phyloP scores from a whole-genome alignment of 495 filamentous ascomycete species.

The Penicillium turbatum region DNA sequence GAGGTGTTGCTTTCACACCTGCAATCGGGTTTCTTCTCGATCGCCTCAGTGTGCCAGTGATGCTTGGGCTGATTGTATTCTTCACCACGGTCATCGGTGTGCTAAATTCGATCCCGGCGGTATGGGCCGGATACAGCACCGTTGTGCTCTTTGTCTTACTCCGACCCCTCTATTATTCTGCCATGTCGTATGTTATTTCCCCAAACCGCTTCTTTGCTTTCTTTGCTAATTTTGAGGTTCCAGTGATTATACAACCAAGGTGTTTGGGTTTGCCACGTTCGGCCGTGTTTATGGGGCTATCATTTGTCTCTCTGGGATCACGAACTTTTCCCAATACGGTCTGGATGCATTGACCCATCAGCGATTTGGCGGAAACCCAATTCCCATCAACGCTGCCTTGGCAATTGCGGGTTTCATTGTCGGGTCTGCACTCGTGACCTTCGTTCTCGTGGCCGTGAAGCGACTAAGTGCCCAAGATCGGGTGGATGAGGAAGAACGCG shows the following conservation, averaged over 20 bases:
- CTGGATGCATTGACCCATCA: conserved; percentile 78
- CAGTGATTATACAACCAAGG: conserved; percentile 85
- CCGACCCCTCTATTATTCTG: conserved; percentile 49
- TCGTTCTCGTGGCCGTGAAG: conserved; percentile 44
- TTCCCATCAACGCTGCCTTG: conserved; percentile 72
- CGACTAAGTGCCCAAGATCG: conserved; percentile 11
- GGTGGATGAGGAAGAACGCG: conserved; percentile 27
- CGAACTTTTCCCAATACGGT: conserved; percentile 79
- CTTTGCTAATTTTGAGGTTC: conserved; percentile 12
- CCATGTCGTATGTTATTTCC: conserved; percentile 48
- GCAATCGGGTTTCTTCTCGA: conserved; percentile 84
- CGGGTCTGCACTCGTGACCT: conserved; percentile 56
- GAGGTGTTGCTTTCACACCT: conserved; percentile 76
- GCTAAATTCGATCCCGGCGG: conserved; percentile 67
- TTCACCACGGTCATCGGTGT: conserved; percentile 73
- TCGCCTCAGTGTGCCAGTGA: conserved; percentile 58
- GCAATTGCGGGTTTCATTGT: conserved; percentile 57
- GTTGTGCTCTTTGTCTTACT: conserved; percentile 67
- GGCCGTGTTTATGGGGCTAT: conserved; percentile 89
- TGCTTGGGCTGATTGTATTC: conserved; percentile 64
- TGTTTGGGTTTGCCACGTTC: conserved; percentile 92
- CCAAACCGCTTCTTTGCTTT: neutral
- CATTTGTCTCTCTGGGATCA: conserved; percentile 79
- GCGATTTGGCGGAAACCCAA: conserved; percentile 64
- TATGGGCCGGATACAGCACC: conserved; percentile 72